These are phyloP conservation scores for Eimeria maxima DNA, from an alignment of 169 alveolate genomes.

Conservation along the genomic window DNA sequence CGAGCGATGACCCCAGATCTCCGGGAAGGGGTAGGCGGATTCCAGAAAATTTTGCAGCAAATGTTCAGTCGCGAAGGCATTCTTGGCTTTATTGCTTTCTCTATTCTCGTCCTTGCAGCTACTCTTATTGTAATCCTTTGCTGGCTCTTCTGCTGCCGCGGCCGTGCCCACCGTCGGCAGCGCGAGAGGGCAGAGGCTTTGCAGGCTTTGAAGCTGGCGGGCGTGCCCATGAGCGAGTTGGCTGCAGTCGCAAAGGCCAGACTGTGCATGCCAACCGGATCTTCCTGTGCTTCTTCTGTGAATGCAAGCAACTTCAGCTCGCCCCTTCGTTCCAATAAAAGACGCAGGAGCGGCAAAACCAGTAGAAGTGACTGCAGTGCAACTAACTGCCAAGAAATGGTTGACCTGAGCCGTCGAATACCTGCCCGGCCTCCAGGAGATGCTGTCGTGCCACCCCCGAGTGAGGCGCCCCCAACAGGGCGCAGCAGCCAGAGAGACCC, in stretches of 20 bases:
- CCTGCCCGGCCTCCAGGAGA: slow-evolving; percentile 75
- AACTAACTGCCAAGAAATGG: slow-evolving; percentile 66
- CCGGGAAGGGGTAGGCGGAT: slow-evolving; percentile 78
- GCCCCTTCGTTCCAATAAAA: slow-evolving; percentile 24
- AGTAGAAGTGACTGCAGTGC: slow-evolving; percentile 26
- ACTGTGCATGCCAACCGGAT: slow-evolving; percentile 28
- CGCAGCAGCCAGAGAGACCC: slow-evolving; percentile 71
- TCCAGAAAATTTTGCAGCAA: slow-evolving; percentile 81
- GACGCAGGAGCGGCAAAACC: neutral
- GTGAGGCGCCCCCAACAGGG: slow-evolving; percentile 64
- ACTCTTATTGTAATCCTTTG: slow-evolving; percentile 65
- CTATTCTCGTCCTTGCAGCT: slow-evolving; percentile 75
- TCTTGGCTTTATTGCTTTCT: slow-evolving; percentile 75
- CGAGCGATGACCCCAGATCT: slow-evolving; percentile 82
- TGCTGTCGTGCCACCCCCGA: slow-evolving; percentile 66
- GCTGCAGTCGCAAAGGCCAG: slow-evolving; percentile 64
- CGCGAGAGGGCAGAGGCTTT: slow-evolving; percentile 78
- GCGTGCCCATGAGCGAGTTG: slow-evolving; percentile 64
- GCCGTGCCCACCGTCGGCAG: slow-evolving; percentile 66
- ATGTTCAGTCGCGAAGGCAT: slow-evolving; percentile 81
- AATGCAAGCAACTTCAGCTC: neutral
- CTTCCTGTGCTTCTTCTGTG: slow-evolving; percentile 23
- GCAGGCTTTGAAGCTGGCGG: slow-evolving; percentile 77
- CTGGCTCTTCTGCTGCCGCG: slow-evolving; percentile 80
- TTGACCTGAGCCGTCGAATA: slow-evolving; percentile 66